These are phyloP conservation scores for Hysterangium stoloniferum DNA, from an alignment of 768 basidiomycete genomes.

Conservation along the genomic window DNA sequence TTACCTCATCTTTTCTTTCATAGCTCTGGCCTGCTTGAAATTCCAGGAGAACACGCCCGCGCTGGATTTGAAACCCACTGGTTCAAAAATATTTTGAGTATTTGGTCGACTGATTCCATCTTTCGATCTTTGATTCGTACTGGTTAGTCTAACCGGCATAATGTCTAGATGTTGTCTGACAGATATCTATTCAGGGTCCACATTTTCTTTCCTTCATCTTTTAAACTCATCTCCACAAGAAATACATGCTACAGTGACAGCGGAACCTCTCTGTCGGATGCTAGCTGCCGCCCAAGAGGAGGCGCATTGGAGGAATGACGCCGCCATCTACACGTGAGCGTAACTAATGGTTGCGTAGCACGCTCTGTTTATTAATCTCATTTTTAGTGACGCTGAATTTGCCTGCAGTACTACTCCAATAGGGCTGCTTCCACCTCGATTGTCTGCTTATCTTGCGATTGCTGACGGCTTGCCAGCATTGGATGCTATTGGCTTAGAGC, in stretches of 20 bases:
- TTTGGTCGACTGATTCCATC: conserved; percentile 86
- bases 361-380: conserved; percentile 12
- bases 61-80: conserved; percentile 45
- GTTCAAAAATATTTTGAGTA: conserved; percentile 67
- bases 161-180: no score
- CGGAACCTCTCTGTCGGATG: conserved; percentile 51
- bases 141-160: conserved; percentile 34
- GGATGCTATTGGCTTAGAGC: conserved; percentile 46
- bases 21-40: conserved; percentile 63
- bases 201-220: conserved; percentile 77
- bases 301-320: conserved; percentile 29
- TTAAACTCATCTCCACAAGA: conserved; percentile 57
- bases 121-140: conserved; percentile 58
- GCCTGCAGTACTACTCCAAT: conserved; percentile 29
- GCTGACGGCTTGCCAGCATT: conserved; percentile 46
- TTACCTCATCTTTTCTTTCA: conserved; percentile 72
- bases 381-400: conserved; percentile 47
- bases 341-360: not conserved
- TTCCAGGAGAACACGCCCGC: conserved; percentile 50
- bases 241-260: conserved; percentile 50
- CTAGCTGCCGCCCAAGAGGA: conserved; percentile 44
- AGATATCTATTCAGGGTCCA: conserved; percentile 30
- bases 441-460: conserved; percentile 25
- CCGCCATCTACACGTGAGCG: conserved; percentile 14
- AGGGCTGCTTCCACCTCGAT: conserved; percentile 26